Percentiles rank a stretch among this genome's conserved stretches.
phyloP scores from a whole-genome alignment of 306 rosid species.

The Cicer arietinum region DNA sequence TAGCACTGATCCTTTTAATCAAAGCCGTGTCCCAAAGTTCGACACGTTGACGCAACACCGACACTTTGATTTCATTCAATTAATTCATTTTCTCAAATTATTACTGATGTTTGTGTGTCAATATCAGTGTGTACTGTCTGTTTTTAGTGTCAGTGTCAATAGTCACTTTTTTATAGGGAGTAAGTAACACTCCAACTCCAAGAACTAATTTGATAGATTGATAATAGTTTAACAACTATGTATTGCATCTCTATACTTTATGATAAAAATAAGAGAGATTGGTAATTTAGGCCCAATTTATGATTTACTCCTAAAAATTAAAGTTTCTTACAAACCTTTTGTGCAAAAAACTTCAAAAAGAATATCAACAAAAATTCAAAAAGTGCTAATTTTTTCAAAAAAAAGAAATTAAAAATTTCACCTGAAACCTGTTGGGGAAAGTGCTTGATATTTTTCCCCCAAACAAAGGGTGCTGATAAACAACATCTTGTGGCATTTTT shows the following conservation, averaged over 20 bases:
- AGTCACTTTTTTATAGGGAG: too few species aligned
- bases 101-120: not conserved
- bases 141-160: not conserved
- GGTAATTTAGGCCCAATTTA: too few species aligned
- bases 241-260: too few species aligned
- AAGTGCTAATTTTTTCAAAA: too few species aligned
- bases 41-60: not conserved
- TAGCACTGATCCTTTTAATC: too few species aligned
- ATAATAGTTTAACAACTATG: too few species aligned
- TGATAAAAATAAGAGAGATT: too few species aligned
- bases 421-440: slow-evolving; percentile 80
- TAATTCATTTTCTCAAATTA: not conserved
- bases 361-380: not conserved
- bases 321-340: not conserved
- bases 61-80: not conserved
- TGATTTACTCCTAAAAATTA: not conserved
- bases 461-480: slow-evolving; percentile 60
- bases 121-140: not conserved
- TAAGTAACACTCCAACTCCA: too few species aligned
- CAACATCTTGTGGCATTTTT: slow-evolving; percentile 59
- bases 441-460: slow-evolving; percentile 72
- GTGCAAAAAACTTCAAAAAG: not conserved
- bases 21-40: too few species aligned
- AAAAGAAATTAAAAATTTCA: slow-evolving; percentile 16
- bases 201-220: too few species aligned